Base-by-base conservation (phyloP, 352 stramenopile species). In the Albugo laibachii region DNA sequence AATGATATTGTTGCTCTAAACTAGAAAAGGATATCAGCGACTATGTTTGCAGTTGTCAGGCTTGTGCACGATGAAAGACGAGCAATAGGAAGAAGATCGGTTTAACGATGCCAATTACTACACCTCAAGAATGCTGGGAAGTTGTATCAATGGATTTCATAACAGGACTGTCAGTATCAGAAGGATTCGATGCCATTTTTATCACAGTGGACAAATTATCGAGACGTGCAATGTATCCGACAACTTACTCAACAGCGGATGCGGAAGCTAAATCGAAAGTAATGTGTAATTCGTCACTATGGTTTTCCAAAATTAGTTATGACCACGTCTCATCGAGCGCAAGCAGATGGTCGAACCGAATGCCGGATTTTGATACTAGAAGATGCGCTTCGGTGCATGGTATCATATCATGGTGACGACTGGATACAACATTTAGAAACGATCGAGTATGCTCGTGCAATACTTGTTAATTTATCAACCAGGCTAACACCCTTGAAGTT, bases 261-360 rank as follows among this genome's bases (percentile, higher is more conserved):
- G 38, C 38, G 38, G 3, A 3, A 24, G 8, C n/a, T n/a, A n/a
- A n/a, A n/a, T n/a, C n/a, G n/a, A n/a, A n/a, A n/a, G n/a, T n/a
- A n/a, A 11, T 45, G 53, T 34, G 53, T 40, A 0, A 53, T 13
- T 1, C 45, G 41, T n/a, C 24, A 15, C 1, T 49, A 49, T 0
- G 12, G 11, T 15, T 45, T 50, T 1, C 44, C 15, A 8, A 15
- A 52, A 38, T 41, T 14, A 42, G n/a, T 19, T 43, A 58, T 37
- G 48, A 55, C 51, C 1, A 57, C 51, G 6, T 5, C 50, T 2
- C 19, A 54, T 24, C 51, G 49, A 10, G 37, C 42, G 4, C 55
- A 62, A 45, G 49, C 47, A 3, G 55, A 62, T 14, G 55, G 55
- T n/a, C 55, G 58, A 35, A 21, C 35, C 1, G 47, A 62, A 34